phyloP scores from a whole-genome alignment of 2,329 filamentous ascomycete species.

The Dichotomopilus funicola region DNA sequence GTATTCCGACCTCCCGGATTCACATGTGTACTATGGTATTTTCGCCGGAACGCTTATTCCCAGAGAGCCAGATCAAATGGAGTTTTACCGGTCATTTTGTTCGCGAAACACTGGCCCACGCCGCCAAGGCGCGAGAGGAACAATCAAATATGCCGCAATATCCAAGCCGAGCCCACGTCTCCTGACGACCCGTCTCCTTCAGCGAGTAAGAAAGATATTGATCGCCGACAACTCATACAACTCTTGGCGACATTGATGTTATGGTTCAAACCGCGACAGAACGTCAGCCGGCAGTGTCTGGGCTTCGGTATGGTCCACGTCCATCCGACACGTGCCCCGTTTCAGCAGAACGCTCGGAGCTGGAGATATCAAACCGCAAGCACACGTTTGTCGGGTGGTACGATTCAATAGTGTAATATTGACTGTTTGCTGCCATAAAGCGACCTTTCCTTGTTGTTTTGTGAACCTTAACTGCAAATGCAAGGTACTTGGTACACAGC shows the following conservation, averaged over 20 bases:
- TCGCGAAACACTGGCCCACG: not conserved
- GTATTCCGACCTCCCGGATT: no score
- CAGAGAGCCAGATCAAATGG: not conserved
- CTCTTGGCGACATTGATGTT: no score
- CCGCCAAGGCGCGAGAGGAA: conserved; percentile 22
- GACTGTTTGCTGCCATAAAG: no score
- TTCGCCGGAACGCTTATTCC: not conserved
- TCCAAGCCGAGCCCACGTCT: conserved; percentile 14
- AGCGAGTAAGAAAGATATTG: not conserved
- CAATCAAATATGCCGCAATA: conserved; percentile 24
- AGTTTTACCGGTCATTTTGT: not conserved
- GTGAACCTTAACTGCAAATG: no score
- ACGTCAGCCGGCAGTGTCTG: no score
- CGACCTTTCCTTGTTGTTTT: no score
- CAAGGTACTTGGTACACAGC: no score
- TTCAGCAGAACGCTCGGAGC: not conserved
- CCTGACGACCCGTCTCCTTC: not conserved
- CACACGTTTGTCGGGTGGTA: no score
- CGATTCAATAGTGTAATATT: no score
- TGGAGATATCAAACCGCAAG: not conserved
- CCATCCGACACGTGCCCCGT: not conserved
- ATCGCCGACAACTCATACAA: not conserved
- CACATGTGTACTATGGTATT: no score
- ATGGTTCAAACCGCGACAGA: no score
- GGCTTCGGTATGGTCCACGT: not conserved